phyloP scores from a whole-genome alignment of 768 basidiomycete species.

The Mycena metata region DNA sequence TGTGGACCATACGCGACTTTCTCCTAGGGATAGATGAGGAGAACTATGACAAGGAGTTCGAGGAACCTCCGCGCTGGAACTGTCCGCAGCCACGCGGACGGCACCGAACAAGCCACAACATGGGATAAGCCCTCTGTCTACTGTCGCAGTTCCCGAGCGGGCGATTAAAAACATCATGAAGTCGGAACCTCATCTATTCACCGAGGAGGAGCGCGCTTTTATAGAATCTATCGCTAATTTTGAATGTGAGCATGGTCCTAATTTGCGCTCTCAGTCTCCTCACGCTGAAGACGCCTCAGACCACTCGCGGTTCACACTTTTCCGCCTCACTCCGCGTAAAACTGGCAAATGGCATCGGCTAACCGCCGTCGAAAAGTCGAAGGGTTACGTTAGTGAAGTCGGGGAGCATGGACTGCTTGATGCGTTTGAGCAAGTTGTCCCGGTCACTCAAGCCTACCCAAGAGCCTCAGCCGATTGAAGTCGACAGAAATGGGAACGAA shows the following conservation, averaged over 20 bases:
- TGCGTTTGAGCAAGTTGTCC: conserved; percentile 52
- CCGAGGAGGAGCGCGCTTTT: conserved; percentile 24
- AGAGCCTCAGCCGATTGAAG: conserved; percentile 14
- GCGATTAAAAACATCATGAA: conserved; percentile 23
- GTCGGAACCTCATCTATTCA: conserved; percentile 10
- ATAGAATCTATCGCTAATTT: neutral
- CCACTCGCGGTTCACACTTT: conserved; percentile 60
- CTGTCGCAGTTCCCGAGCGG: conserved; percentile 30
- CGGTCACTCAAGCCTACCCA: neutral
- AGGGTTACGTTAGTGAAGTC: conserved; percentile 43
- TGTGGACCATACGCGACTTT: conserved; percentile 21
- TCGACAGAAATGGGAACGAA: conserved; percentile 25
- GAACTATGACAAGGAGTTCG: conserved; percentile 9
- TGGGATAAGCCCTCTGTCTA: conserved; percentile 18
- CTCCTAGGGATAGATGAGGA: conserved; percentile 23
- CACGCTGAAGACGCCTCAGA: conserved; percentile 43
- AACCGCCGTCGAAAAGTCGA: conserved; percentile 46
- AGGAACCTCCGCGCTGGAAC: conserved; percentile 7
- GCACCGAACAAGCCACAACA: neutral
- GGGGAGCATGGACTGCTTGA: conserved; percentile 45
- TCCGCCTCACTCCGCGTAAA: conserved; percentile 59
- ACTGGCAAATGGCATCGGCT: conserved; percentile 53
- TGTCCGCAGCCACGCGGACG: conserved; percentile 1
- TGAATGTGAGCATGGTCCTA: conserved; percentile 18
- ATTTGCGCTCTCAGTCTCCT: too few species aligned